These are phyloP conservation scores for Paramarasmius palmivorus DNA, from an alignment of 1,284 basidiomycete species.

Conservation along the genomic window DNA sequence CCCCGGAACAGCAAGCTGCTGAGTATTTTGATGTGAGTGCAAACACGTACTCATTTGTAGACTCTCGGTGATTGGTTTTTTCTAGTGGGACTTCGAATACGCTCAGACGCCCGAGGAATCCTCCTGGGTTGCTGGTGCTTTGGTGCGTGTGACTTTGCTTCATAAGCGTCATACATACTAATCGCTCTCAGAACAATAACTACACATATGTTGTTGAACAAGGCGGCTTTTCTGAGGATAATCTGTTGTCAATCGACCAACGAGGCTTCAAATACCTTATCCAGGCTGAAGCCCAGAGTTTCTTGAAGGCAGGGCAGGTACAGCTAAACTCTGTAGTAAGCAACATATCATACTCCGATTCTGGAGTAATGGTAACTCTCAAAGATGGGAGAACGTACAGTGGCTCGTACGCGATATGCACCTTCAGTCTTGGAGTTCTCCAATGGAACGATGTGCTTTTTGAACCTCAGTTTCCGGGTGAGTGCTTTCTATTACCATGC, in stretches of 20 bases:
- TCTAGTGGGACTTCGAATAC: slow-evolving; percentile 38
- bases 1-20: slow-evolving; percentile 44
- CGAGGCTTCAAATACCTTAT: slow-evolving; percentile 61
- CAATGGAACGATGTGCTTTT: slow-evolving; percentile 63
- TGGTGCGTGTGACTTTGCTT: slow-evolving; percentile 39
- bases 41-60: slow-evolving; percentile 10
- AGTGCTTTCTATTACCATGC: slow-evolving; percentile 4
- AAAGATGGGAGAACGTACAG: slow-evolving; percentile 42
- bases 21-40: slow-evolving; percentile 56
- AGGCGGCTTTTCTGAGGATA: slow-evolving; percentile 60
- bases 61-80: background rate
- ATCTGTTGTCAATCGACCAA: slow-evolving; percentile 58
- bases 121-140: slow-evolving; percentile 61
- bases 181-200: slow-evolving; percentile 52
- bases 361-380: slow-evolving; percentile 47
- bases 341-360: slow-evolving; percentile 45
- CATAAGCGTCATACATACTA: background rate
- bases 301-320: slow-evolving; percentile 46
- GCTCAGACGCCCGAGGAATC: slow-evolving; percentile 60
- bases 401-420: slow-evolving; percentile 59
- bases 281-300: slow-evolving; percentile 54
- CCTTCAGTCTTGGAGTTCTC: slow-evolving; percentile 64
- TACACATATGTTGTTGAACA: slow-evolving; percentile 58
- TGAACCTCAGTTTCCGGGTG: slow-evolving; percentile 51
- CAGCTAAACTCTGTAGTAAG: slow-evolving; percentile 55